These are phyloP conservation scores for Solanum neorickii DNA, from an alignment of 257 asterid species.

Conservation along the genomic window DNA sequence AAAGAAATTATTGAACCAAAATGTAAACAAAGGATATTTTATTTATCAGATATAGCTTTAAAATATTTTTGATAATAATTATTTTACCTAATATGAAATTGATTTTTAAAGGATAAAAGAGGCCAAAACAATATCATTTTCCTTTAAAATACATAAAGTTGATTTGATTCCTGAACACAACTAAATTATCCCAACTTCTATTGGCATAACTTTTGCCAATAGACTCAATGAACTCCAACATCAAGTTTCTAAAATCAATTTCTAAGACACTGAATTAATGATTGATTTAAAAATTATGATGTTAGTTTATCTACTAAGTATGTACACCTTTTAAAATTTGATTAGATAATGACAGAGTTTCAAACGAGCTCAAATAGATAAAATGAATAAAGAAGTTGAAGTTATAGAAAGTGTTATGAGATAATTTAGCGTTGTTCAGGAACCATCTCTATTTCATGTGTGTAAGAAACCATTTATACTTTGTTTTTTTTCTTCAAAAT, in stretches of 20 bases:
- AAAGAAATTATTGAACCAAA: too few relatives aligned
- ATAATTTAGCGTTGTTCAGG: not conserved
- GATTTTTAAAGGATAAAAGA: not conserved
- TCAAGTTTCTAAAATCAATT: not conserved
- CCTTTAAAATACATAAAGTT: not conserved
- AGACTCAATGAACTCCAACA: not conserved
- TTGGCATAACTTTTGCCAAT: not conserved
- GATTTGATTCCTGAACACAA: not conserved
- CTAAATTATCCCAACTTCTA: not conserved
- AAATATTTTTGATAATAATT: not conserved
- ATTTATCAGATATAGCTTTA: too few relatives aligned
- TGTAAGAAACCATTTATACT: not conserved
- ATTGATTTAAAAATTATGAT: too few relatives aligned
- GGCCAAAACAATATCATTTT: not conserved
- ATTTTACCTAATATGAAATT: not conserved
- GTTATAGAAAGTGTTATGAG: not conserved
- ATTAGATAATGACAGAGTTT: too few relatives aligned
- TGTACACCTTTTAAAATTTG: too few relatives aligned
- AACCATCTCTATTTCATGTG: not conserved
- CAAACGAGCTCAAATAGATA: fast-evolving
- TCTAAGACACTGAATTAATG: not conserved
- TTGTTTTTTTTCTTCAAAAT: not conserved
- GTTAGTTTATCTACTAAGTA: not conserved
- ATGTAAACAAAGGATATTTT: too few relatives aligned
- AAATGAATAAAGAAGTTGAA: not conserved